A percentile compares a stretch with the other conserved stretches of the same genome.
Conservation (phyloP, 2,329 filamentous ascomycete species). For the Podosphaera aphanis region DNA sequence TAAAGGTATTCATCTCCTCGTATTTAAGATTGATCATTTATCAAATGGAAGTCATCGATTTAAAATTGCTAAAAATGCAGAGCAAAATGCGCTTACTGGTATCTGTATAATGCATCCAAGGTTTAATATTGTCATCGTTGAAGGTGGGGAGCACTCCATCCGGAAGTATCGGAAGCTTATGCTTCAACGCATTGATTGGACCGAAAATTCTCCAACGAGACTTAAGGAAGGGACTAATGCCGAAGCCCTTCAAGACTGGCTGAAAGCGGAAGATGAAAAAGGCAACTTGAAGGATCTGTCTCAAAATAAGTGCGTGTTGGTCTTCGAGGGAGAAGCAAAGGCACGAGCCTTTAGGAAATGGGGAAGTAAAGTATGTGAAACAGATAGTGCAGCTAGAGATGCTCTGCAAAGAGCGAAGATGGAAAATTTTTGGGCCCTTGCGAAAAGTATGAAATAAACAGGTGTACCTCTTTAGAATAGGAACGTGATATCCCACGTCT, state of each 20-base stretch:
- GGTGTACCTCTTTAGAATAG: not conserved
- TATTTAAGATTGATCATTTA: constrained; percentile 77
- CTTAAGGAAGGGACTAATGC: constrained; percentile 37
- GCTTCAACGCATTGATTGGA: constrained; percentile 86
- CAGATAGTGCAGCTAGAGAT: constrained; percentile 70
- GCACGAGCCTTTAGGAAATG: constrained; percentile 63
- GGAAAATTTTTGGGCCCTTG: constrained; percentile 85
- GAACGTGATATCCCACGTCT: no score
- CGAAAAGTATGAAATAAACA: constrained; percentile 32
- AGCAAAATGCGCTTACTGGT: constrained; percentile 68
- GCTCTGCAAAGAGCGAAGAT: constrained; percentile 60
- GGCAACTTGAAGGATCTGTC: constrained; percentile 63
- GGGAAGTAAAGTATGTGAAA: constrained; percentile 78
- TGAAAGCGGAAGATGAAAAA: constrained; percentile 54
- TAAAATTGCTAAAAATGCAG: constrained; percentile 78
- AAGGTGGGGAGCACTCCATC: constrained; percentile 68
- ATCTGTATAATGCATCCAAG: constrained; percentile 81
- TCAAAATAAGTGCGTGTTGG: constrained; percentile 54
- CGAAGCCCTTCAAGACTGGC: constrained; percentile 46
- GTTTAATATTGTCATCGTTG: constrained; percentile 73
- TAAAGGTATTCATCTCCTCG: constrained; percentile 64
- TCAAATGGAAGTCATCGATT: constrained; percentile 83
- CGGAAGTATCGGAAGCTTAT: constrained; percentile 78
- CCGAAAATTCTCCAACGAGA: constrained; percentile 55
- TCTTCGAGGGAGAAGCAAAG: constrained; percentile 85